Percentiles rank a stretch among this genome's conserved stretches.
phyloP scores from a whole-genome alignment of 495 filamentous ascomycete species.

The Ascodesmis nigricans region DNA sequence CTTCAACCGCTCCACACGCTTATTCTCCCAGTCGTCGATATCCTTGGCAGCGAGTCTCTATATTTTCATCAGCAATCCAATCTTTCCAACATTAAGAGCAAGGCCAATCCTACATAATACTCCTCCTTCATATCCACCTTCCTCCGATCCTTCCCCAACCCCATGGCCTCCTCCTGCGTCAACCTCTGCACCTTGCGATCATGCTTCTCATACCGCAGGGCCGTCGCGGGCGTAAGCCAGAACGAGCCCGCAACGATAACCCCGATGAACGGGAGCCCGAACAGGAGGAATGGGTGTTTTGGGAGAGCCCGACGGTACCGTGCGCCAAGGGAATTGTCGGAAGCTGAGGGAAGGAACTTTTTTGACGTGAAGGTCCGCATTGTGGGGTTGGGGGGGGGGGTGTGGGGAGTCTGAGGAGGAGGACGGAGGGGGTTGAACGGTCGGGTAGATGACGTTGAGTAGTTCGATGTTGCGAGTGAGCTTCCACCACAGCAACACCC shows the following conservation, averaged over 20 bases:
- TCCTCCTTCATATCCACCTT: constrained; percentile 68
- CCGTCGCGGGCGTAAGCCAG: constrained; percentile 78
- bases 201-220: constrained; percentile 76
- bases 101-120: constrained; percentile 57
- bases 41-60: constrained; percentile 80
- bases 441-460: too few relatives aligned
- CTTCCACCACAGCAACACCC: too few relatives aligned
- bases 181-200: constrained; percentile 68
- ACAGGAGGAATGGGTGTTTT: constrained; percentile 72
- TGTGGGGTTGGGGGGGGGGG: constrained; percentile 6
- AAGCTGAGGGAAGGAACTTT: constrained; percentile 39
- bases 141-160: constrained; percentile 45
- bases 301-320: constrained; percentile 48
- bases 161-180: constrained; percentile 63
- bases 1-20: constrained; percentile 62
- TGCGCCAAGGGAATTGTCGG: constrained; percentile 38
- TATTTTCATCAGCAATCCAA: not conserved
- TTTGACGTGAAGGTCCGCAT: constrained; percentile 60
- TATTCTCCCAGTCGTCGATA: constrained; percentile 89
- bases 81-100: not conserved
- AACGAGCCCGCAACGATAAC: constrained; percentile 91
- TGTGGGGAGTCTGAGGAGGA: constrained; percentile 4
- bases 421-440: constrained; percentile 21
- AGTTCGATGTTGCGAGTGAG: too few relatives aligned
- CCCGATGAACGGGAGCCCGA: constrained; percentile 82